A percentile compares a stretch with the other conserved stretches of the same genome.
phyloP scores from a whole-genome alignment of 768 basidiomycete species.

The Trametes meyenii region DNA sequence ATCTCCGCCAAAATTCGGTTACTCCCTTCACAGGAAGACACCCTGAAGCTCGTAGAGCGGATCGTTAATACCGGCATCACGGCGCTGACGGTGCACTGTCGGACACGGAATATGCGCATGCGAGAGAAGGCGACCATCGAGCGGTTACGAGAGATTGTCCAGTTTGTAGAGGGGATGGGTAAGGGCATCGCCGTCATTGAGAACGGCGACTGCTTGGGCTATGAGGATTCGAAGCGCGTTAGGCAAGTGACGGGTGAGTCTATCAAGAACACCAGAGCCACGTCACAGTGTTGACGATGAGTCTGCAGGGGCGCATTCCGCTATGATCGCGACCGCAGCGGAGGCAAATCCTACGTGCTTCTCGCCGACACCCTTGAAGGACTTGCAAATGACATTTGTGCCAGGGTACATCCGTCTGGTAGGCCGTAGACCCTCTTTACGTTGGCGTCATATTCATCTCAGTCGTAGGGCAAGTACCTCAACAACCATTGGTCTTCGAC shows the following conservation, averaged over 20 bases:
- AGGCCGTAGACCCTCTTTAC: constrained; percentile 30
- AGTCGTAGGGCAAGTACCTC: constrained; percentile 66
- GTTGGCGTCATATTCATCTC: not conserved
- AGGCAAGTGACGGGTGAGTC: constrained; percentile 70
- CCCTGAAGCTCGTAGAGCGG: constrained; percentile 84
- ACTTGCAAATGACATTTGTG: constrained; percentile 69
- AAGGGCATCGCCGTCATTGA: constrained; percentile 86
- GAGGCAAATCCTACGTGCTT: constrained; percentile 94
- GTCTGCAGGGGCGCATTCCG: constrained; percentile 74
- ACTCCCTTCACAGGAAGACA: constrained; percentile 84
- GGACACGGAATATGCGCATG: constrained; percentile 90
- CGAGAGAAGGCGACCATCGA: constrained; percentile 77
- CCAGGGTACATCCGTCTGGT: constrained; percentile 79
- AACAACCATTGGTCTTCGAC: constrained; percentile 82
- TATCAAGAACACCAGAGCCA: not conserved
- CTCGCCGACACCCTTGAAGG: constrained; percentile 62
- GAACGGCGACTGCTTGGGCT: constrained; percentile 89
- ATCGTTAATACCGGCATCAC: constrained; percentile 88
- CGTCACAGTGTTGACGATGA: not conserved
- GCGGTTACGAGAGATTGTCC: constrained; percentile 81
- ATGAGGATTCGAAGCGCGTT: constrained; percentile 77
- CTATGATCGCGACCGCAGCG: constrained; percentile 96
- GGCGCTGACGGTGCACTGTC: constrained; percentile 91
- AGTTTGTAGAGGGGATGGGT: constrained; percentile 75
- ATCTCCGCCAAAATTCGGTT: constrained; percentile 96